Percentiles rank a stretch among this genome's conserved stretches.
These are phyloP conservation scores for Ephemerocybe angulata DNA, from an alignment of 768 basidiomycete species.

Conservation along the genomic window DNA sequence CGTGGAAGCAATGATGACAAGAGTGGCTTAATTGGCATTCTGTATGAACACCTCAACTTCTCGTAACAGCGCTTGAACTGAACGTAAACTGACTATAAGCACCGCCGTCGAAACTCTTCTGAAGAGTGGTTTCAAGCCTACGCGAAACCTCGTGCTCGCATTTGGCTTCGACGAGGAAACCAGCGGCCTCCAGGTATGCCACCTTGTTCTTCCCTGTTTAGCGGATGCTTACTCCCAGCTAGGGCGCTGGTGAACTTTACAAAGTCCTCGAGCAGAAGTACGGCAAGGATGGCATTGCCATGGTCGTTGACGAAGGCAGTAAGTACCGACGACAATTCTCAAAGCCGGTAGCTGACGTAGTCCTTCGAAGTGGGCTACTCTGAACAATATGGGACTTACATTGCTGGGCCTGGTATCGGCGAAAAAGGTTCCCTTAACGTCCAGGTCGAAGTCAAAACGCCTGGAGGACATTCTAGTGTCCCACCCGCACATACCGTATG, in stretches of 20 bases:
- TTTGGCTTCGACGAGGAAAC: constrained; percentile 81
- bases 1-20: constrained; percentile 76
- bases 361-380: constrained; percentile 40
- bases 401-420: constrained; percentile 61
- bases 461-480: constrained; percentile 84
- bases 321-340: constrained; percentile 15
- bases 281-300: constrained; percentile 67
- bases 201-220: background rate
- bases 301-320: constrained; percentile 90
- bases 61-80: background rate
- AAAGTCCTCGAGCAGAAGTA: constrained; percentile 53
- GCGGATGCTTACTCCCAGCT: background rate
- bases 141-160: constrained; percentile 56
- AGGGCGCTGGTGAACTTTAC: constrained; percentile 56
- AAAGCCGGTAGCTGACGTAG: background rate
- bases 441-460: constrained; percentile 57
- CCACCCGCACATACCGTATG: constrained; percentile 78
- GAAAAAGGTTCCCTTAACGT: constrained; percentile 74
- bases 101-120: constrained; percentile 63
- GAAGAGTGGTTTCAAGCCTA: constrained; percentile 59
- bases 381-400: constrained; percentile 47
- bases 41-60: constrained; percentile 34
- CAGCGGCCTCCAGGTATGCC: constrained; percentile 42
- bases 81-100: constrained; percentile 23
- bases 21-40: constrained; percentile 62